Evolutionary conservation across 176 grass and related monocot species (phyloP).

Genomic region (Aegilops sharonensis): DNA sequence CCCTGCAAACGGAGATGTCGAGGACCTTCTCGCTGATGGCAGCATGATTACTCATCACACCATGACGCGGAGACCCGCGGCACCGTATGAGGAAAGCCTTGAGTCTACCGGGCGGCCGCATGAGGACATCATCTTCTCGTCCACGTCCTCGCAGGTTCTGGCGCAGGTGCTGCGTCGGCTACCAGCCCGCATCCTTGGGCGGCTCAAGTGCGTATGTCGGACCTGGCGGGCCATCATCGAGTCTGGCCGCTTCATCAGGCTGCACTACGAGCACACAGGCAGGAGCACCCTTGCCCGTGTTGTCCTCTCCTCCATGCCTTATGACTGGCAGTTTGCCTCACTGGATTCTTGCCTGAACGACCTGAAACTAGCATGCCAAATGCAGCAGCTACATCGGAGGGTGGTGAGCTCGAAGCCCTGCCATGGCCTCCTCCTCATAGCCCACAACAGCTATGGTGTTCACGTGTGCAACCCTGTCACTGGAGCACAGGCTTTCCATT

Average conservation of each 20-base stretch:
- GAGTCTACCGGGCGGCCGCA: not conserved
- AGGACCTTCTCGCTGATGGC: too few relatives aligned
- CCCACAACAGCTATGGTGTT: not conserved
- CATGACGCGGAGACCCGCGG: not conserved
- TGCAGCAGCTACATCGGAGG: not conserved
- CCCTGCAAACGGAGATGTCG: too few relatives aligned
- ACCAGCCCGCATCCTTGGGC: not conserved
- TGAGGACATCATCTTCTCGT: constrained; percentile 1
- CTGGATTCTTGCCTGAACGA: not conserved
- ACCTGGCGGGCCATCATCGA: not conserved
- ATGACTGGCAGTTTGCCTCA: not conserved
- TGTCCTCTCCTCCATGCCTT: not conserved
- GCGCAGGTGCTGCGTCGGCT: not conserved
- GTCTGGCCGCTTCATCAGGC: not conserved
- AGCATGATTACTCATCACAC: too few relatives aligned
- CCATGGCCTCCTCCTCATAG: not conserved
- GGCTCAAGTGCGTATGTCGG: not conserved
- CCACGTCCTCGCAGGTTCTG: not conserved
- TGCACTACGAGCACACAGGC: not conserved
- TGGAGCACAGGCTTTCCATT: not conserved
- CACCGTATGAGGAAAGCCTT: not conserved
- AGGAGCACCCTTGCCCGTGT: not conserved
- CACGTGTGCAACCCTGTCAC: not conserved
- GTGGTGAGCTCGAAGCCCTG: not conserved
- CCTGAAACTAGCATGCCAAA: not conserved